phyloP scores from a whole-genome alignment of 345 rosid genomes.

The Gossypium australe region DNA sequence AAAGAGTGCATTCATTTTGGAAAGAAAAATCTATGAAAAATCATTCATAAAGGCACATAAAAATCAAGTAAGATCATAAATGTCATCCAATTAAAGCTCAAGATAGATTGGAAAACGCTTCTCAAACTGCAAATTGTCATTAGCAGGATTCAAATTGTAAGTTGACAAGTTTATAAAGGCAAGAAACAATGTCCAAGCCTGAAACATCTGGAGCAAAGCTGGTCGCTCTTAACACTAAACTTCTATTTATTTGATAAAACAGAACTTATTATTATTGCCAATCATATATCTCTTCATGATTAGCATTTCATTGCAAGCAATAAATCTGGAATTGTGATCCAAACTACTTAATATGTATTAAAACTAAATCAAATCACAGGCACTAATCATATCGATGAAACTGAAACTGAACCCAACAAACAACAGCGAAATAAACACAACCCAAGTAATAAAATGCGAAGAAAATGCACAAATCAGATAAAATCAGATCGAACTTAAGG shows the following conservation, averaged over 20 bases:
- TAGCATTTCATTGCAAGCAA: neutral
- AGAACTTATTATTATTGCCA: neutral
- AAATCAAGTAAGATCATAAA: neutral
- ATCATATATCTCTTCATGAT: neutral
- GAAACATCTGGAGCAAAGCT: neutral
- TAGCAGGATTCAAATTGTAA: neutral
- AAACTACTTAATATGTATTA: neutral
- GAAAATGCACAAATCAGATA: neutral
- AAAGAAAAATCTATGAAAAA: neutral
- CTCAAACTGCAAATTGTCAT: neutral
- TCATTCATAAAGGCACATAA: neutral
- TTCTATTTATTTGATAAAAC: too few species aligned
- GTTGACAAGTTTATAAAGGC: neutral
- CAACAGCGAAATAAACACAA: neutral
- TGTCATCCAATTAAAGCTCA: neutral
- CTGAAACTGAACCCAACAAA: neutral
- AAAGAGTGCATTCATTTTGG: neutral
- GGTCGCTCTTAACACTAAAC: neutral
- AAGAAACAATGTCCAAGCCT: neutral
- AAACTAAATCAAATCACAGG: neutral
- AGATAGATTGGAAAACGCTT: neutral
- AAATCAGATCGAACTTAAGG: conserved; percentile 1
- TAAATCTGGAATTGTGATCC: conserved; percentile 3
- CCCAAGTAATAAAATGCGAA: neutral
- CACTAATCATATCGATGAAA: neutral